Evolutionary conservation across 2,329 filamentous ascomycete species (phyloP).

Genomic region (Neonectria sp.): DNA sequence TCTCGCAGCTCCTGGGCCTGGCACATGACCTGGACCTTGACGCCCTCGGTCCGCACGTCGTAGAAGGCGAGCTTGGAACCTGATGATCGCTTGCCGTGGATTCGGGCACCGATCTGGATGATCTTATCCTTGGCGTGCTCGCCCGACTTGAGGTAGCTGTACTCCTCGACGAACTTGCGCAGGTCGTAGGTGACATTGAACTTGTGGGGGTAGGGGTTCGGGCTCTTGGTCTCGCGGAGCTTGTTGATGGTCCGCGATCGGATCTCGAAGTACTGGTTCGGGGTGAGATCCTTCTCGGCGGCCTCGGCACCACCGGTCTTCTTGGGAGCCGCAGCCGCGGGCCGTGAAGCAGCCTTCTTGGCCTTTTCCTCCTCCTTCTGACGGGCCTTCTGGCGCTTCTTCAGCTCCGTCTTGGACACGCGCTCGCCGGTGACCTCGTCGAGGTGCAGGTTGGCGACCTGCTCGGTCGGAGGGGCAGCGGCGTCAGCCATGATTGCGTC

Average conservation of each 20-base stretch:
- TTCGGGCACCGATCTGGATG: conserved; percentile 85
- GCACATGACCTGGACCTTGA: conserved; percentile 91
- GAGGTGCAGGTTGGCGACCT: conserved; percentile 82
- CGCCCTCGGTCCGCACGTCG: conserved; percentile 70
- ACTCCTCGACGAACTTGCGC: conserved; percentile 83
- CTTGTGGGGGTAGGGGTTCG: conserved; percentile 83
- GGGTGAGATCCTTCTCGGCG: conserved; percentile 69
- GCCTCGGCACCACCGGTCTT: conserved; percentile 71
- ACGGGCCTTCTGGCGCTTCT: conserved; percentile 95
- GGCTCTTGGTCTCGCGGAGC: conserved; percentile 56
- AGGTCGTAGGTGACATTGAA: conserved; percentile 91
- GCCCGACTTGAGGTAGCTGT: conserved; percentile 87
- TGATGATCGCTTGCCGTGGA: conserved; percentile 88
- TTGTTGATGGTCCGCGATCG: conserved; percentile 81
- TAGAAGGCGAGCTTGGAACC: conserved; percentile 94
- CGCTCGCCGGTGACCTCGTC: conserved; percentile 95
- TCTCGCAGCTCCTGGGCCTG: conserved; percentile 84
- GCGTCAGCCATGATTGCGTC: conserved; percentile 51
- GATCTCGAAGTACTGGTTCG: conserved; percentile 92
- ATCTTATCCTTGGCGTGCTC: conserved; percentile 83
- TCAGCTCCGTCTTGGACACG: conserved; percentile 88
- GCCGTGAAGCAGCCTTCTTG: conserved; percentile 83
- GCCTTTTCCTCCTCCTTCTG: conserved; percentile 91
- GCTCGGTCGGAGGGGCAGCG: conserved; percentile 59
- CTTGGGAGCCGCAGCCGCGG: conserved; percentile 75